A percentile compares a stretch with the other conserved stretches of the same genome.
Evolutionary conservation across 2,329 filamentous ascomycete species (phyloP).

Genomic region (Botrytis paeoniae): DNA sequence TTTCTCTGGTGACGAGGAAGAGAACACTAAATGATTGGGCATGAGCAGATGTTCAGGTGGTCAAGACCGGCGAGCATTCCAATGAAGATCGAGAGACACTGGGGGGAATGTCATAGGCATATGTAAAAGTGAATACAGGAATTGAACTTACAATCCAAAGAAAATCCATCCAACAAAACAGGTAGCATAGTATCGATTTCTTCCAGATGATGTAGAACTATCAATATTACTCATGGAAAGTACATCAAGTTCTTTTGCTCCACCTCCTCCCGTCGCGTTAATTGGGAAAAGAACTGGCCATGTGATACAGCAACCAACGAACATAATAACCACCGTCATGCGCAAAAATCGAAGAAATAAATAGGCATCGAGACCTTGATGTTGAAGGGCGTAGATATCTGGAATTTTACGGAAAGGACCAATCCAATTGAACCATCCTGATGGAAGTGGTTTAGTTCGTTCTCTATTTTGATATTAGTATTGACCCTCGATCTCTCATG

Average conservation of each 20-base stretch:
- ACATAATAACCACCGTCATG: slow-evolving; percentile 71
- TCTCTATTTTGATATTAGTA: slow-evolving; percentile 41
- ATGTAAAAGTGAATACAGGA: background rate
- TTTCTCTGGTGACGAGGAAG: slow-evolving; percentile 82
- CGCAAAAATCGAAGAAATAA: slow-evolving; percentile 87
- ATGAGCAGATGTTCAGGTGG: background rate
- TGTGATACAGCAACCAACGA: slow-evolving; percentile 79
- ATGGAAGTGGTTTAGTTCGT: slow-evolving; percentile 57
- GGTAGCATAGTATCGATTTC: slow-evolving; percentile 73
- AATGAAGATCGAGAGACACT: background rate
- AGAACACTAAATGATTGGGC: slow-evolving; percentile 53
- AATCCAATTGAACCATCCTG: slow-evolving; percentile 66
- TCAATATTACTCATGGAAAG: slow-evolving; percentile 76
- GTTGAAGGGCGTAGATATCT: slow-evolving; percentile 80
- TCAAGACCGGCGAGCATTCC: too few species aligned
- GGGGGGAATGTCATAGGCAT: too few species aligned
- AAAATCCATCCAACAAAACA: slow-evolving; percentile 73
- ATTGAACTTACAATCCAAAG: slow-evolving; percentile 59
- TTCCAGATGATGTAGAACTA: slow-evolving; percentile 48
- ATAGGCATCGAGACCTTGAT: slow-evolving; percentile 89
- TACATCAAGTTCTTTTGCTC: slow-evolving; percentile 65
- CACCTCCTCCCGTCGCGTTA: slow-evolving; percentile 76
- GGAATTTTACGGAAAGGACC: slow-evolving; percentile 61
- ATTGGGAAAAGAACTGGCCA: slow-evolving; percentile 85
- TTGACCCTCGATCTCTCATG: slow-evolving; percentile 21